phyloP scores from a whole-genome alignment of 1,139 yeast genomes.

The Suzukiozyma palmioleophila region DNA sequence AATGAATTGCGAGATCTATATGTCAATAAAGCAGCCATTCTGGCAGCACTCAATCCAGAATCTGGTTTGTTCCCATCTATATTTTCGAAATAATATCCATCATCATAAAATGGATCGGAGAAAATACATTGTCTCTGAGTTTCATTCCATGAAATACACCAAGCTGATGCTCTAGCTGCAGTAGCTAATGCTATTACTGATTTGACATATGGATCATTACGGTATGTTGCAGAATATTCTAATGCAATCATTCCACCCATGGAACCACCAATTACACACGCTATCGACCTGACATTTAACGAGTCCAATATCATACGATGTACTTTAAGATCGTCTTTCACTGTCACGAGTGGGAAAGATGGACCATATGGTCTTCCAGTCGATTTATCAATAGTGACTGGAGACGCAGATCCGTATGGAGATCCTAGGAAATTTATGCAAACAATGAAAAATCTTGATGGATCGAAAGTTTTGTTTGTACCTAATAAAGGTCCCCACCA shows the following conservation, averaged over 20 bases:
- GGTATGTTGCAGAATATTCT: constrained; percentile 72
- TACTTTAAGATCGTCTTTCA: constrained; percentile 84
- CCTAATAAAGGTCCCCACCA: constrained; percentile 99
- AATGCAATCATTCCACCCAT: constrained; percentile 99
- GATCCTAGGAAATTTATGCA: constrained; percentile 91
- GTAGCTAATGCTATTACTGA: constrained; percentile 85
- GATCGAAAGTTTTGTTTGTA: constrained; percentile 83
- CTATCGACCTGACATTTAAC: constrained; percentile 69
- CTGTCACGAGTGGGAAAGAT: constrained; percentile 87
- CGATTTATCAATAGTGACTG: constrained; percentile 68
- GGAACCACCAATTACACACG: constrained; percentile 91
- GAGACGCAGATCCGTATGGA: constrained; percentile 95
- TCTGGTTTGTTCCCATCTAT: constrained; percentile 65
- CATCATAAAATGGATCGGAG: constrained; percentile 88
- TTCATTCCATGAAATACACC: constrained; percentile 99
- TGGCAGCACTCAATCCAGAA: constrained; percentile 89
- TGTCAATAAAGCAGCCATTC: constrained; percentile 93
- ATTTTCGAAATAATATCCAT: constrained; percentile 72
- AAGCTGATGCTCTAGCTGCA: constrained; percentile 90
- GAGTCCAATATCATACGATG: constrained; percentile 73
- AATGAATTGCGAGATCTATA: constrained; percentile 90
- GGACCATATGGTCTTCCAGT: constrained; percentile 86
- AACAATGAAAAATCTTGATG: constrained; percentile 75
- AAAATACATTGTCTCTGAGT: constrained; percentile 95
- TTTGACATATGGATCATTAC: constrained; percentile 66